Evolutionary conservation across 1,284 basidiomycete genomes (phyloP).

Genomic region (Moniliophthora roreri): DNA sequence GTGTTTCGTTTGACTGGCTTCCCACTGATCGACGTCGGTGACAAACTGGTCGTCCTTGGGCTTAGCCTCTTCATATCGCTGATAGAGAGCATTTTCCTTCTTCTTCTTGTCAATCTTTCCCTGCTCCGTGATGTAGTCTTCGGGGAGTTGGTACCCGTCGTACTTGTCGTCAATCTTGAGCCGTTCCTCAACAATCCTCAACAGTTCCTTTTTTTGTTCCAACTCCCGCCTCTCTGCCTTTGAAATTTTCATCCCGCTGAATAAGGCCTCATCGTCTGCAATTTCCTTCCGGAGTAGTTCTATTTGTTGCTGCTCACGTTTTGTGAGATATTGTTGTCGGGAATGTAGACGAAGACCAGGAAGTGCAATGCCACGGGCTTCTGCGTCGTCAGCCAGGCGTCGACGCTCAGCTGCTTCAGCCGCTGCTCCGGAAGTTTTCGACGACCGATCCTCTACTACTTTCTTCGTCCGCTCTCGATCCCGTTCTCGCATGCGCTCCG

Average conservation of each 20-base stretch:
- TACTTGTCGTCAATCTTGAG: slow-evolving; percentile 91
- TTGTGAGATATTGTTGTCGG: slow-evolving; percentile 92
- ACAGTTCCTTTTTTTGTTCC: slow-evolving; percentile 90
- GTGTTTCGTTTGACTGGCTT: slow-evolving; percentile 87
- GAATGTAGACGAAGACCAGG: slow-evolving; percentile 84
- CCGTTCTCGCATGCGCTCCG: slow-evolving; percentile 81
- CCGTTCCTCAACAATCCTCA: slow-evolving; percentile 91
- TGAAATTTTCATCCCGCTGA: slow-evolving; percentile 86
- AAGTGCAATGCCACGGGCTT: slow-evolving; percentile 77
- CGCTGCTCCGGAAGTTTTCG: slow-evolving; percentile 68
- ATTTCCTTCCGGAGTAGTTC: slow-evolving; percentile 93
- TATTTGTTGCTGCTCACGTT: slow-evolving; percentile 94
- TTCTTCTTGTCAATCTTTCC: slow-evolving; percentile 99
- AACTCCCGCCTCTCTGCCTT: slow-evolving; percentile 82
- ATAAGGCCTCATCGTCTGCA: slow-evolving; percentile 87
- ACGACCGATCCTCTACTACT: slow-evolving; percentile 90
- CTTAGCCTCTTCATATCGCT: slow-evolving; percentile 92
- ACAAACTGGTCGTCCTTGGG: slow-evolving; percentile 89
- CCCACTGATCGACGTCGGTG: slow-evolving; percentile 97
- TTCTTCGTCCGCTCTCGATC: slow-evolving; percentile 89
- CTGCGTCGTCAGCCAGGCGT: slow-evolving; percentile 82
- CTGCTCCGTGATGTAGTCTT: slow-evolving; percentile 97
- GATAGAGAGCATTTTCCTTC: slow-evolving; percentile 91
- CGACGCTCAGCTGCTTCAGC: slow-evolving; percentile 83
- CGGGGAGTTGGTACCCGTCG: slow-evolving; percentile 93